Evolutionary conservation across 2,329 filamentous ascomycete genomes (phyloP).

Genomic region (Ciborinia camelliae): DNA sequence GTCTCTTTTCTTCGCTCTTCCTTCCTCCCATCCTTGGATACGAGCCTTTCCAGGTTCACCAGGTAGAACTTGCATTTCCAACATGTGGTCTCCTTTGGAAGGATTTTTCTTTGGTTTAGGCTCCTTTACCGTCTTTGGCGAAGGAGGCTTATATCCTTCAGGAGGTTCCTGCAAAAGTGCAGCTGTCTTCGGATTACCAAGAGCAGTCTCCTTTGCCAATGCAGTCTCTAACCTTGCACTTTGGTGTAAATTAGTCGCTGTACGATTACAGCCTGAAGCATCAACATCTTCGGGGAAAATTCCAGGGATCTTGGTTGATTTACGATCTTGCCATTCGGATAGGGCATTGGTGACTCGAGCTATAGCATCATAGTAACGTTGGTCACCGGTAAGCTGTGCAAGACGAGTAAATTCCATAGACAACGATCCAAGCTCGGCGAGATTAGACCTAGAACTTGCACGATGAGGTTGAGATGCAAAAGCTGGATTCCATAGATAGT

Average conservation of each 20-base stretch:
- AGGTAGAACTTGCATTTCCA: slow-evolving; percentile 35
- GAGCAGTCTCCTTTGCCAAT: slow-evolving; percentile 19
- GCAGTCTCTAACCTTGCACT: slow-evolving; percentile 1
- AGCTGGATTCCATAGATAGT: slow-evolving; percentile 72
- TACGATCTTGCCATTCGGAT: slow-evolving; percentile 66
- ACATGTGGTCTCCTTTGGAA: slow-evolving; percentile 16
- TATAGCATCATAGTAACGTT: slow-evolving; percentile 86
- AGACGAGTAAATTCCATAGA: slow-evolving; percentile 87
- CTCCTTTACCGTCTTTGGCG: slow-evolving; percentile 24
- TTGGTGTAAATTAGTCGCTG: slow-evolving; percentile 16
- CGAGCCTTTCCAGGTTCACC: slow-evolving; percentile 31
- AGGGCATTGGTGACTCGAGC: slow-evolving; percentile 81
- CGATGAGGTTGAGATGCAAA: slow-evolving; percentile 61
- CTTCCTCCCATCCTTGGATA: slow-evolving; percentile 30
- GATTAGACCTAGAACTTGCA: slow-evolving; percentile 53
- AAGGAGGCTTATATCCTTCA: slow-evolving; percentile 35
- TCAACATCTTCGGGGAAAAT: slow-evolving; percentile 79
- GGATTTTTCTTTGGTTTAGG: slow-evolving; percentile 28
- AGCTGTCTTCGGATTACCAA: slow-evolving; percentile 14
- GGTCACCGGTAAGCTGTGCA: slow-evolving; percentile 75
- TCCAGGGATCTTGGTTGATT: slow-evolving; percentile 63
- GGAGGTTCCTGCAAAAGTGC: slow-evolving; percentile 24
- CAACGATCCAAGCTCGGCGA: slow-evolving; percentile 63
- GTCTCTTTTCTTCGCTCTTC: slow-evolving; percentile 27
- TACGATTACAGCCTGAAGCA: slow-evolving; percentile 68